These are phyloP conservation scores for Cytospora leucostoma DNA, from an alignment of 2,329 filamentous ascomycete species.

Conservation along the genomic window DNA sequence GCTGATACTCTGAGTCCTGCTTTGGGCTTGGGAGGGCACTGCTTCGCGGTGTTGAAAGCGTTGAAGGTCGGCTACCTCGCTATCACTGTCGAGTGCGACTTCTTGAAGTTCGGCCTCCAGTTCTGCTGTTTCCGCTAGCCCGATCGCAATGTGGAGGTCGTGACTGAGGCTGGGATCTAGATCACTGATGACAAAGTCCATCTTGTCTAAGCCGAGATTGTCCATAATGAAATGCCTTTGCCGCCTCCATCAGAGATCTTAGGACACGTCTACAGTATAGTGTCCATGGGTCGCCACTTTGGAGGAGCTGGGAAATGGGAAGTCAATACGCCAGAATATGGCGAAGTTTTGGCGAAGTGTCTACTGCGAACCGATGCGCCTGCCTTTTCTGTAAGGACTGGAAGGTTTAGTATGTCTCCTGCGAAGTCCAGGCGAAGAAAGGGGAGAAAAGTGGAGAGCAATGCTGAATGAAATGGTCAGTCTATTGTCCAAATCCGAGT, in stretches of 20 bases:
- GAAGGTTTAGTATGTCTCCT: too few relatives aligned
- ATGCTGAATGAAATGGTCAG: too few relatives aligned
- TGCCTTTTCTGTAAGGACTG: too few relatives aligned
- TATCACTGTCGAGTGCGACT: not conserved
- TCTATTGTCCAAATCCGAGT: too few relatives aligned
- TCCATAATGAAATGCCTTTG: not conserved
- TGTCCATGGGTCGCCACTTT: not conserved
- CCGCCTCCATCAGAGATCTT: not conserved
- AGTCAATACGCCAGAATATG: not conserved
- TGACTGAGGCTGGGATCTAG: not conserved
- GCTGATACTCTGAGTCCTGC: conserved; percentile 23
- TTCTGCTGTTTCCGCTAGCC: not conserved
- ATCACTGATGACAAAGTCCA: not conserved
- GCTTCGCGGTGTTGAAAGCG: not conserved
- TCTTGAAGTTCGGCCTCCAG: conserved; percentile 1
- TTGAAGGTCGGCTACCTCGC: not conserved
- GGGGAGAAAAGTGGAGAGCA: too few relatives aligned
- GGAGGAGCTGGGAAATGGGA: not conserved
- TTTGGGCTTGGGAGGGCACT: not conserved
- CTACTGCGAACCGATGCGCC: too few relatives aligned
- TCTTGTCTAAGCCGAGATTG: not conserved
- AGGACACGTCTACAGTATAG: not conserved
- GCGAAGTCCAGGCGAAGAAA: too few relatives aligned
- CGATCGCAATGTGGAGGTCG: not conserved
- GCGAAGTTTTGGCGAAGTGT: not conserved